These are phyloP conservation scores for Theobroma grandiflorum DNA, from an alignment of 441 rosid species.

Conservation along the genomic window DNA sequence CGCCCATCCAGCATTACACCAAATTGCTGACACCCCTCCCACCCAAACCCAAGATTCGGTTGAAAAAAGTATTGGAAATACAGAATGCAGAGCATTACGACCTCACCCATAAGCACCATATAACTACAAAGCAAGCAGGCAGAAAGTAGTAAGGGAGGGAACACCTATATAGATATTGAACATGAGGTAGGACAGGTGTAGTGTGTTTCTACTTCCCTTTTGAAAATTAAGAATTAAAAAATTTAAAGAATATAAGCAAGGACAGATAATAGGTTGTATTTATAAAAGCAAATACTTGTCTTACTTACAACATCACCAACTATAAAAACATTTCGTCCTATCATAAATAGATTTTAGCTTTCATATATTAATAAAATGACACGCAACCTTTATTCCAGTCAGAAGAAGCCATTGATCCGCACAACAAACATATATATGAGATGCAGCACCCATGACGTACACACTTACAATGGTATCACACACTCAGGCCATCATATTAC, in stretches of 20 bases:
- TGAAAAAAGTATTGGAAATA: background rate
- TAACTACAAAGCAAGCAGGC: background rate
- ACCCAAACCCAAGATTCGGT: background rate
- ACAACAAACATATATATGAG: background rate
- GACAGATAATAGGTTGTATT: background rate
- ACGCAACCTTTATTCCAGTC: slow-evolving; percentile 1
- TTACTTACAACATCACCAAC: background rate
- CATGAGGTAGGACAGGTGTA: background rate
- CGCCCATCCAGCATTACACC: background rate
- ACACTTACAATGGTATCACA: background rate
- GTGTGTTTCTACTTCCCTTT: background rate
- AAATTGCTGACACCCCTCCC: background rate
- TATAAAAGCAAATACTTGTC: background rate
- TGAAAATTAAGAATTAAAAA: background rate
- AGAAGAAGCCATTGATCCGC: slow-evolving; percentile 9
- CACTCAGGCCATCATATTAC: background rate
- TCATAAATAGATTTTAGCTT: background rate
- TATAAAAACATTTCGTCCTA: background rate
- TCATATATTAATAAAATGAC: background rate
- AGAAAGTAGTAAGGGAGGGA: background rate
- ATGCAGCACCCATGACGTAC: background rate
- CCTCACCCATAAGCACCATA: background rate
- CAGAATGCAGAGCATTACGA: background rate
- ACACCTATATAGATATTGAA: background rate
- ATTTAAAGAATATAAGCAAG: background rate